Evolutionary conservation across 805 yeast species (phyloP), one percentile per base, ranked within the genome.

Genomic region (Candida michaelii): DNA sequence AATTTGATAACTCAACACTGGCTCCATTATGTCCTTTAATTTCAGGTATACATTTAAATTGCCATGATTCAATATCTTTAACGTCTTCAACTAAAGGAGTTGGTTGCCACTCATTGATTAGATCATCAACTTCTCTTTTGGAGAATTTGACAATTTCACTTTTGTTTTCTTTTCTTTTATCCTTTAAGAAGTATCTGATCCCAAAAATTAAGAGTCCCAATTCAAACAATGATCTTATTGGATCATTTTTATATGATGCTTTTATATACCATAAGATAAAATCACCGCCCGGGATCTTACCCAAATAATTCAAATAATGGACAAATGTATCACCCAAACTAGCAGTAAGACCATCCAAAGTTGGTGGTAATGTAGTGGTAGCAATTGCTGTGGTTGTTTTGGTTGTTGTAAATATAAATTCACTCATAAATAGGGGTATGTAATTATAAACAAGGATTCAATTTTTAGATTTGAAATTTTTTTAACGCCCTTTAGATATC

Each of bases 211-310:
- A 77, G 53, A 93, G 72, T 13, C 82, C 70, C 27, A 85, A 62
- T 65, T 93, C 99, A 42, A 93, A 72, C 6, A 88, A 57, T 0
- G 98, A 86, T 55, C 99, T 79, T 46, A 89, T 76, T 1, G 99
- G 99, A 62, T 93, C 99, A 63, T 93, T 80, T 61, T 89, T 89
- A 60, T 90, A 90, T 2, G 97, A 89, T 10, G 89, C 82, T 49
- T 74, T 75, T 55, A 93, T 83, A 63, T 93, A 93, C 43, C 89
- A 66, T 24, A 83, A 66, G 5, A 83, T 56, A 42, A 79, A 66
- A 34, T 65, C 68, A 12, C 85, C 85, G 43, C 85, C 85, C 1
- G 87, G 87, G 4, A 70, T 35, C 25, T 52, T 59, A 27, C 62
- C 67, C 34, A 71, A 57, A 39, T 54, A 55, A 49, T 66, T 60